Percentiles rank a stretch among this genome's conserved stretches.
Evolutionary conservation across 208 protist species (phyloP).

Genomic region (Acanthamoeba lenticulata): DNA sequence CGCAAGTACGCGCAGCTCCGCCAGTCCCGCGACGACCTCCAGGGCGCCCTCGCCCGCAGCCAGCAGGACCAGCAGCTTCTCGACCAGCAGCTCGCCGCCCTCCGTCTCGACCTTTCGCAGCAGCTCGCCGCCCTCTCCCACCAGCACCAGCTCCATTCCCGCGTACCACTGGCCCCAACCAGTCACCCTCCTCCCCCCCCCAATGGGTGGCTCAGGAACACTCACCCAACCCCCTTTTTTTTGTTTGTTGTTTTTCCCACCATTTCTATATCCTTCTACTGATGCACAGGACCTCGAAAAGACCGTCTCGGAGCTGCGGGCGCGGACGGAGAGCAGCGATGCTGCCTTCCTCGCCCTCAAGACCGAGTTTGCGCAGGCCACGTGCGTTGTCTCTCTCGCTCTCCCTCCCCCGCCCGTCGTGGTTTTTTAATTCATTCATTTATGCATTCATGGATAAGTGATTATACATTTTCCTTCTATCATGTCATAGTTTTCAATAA

Average conservation of each 20-base stretch:
- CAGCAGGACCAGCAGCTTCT: background rate
- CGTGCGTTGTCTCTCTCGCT: background rate
- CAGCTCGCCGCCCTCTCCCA: background rate
- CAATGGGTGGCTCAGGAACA: too few species aligned
- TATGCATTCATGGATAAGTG: background rate
- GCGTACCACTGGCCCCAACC: too few species aligned
- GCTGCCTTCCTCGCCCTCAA: background rate
- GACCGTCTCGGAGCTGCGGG: background rate
- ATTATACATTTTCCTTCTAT: too few species aligned
- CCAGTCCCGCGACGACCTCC: background rate
- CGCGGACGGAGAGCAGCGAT: background rate
- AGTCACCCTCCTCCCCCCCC: background rate
- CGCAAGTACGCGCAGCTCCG: background rate
- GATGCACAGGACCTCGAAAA: background rate
- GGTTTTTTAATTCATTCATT: background rate
- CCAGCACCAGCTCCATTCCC: background rate
- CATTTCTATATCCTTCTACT: background rate
- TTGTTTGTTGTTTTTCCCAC: too few species aligned
- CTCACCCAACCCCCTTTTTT: too few species aligned
- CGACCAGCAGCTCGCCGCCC: background rate
- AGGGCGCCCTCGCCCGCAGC: background rate
- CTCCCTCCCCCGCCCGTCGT: background rate
- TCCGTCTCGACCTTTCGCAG: background rate
- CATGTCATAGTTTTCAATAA: too few species aligned
- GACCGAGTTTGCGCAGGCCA: background rate